phyloP scores from a whole-genome alignment of 129 eudicot genomes.

The Arctium lappa region DNA sequence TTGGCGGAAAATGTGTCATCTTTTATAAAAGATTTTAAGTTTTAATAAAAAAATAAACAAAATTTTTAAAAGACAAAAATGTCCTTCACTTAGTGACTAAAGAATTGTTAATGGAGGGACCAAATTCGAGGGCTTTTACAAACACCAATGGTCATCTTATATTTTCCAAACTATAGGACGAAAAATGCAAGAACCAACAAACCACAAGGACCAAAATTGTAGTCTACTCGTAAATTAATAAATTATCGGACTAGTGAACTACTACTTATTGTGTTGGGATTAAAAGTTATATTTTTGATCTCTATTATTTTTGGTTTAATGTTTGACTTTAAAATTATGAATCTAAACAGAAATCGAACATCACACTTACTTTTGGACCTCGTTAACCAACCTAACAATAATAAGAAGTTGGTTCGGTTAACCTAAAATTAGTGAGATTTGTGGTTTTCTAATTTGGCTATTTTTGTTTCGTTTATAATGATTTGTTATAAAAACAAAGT shows the following conservation, averaged over 20 bases:
- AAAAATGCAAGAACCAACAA: not conserved
- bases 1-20: not conserved
- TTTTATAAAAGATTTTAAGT: too few relatives aligned
- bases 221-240: not conserved
- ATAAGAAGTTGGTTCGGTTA: not conserved
- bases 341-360: not conserved
- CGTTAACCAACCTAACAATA: too few relatives aligned
- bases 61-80: not conserved
- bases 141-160: not conserved
- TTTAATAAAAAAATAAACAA: too few relatives aligned
- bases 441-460: not conserved
- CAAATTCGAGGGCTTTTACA: not conserved
- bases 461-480: not conserved
- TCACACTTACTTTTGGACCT: not conserved
- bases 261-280: too few relatives aligned
- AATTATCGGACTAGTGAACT: too few relatives aligned
- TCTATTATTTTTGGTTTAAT: not conserved
- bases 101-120: not conserved
- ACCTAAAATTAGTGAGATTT: not conserved
- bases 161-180: not conserved
- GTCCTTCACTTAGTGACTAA: not conserved
- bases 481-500: not conserved
- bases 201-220: not conserved
- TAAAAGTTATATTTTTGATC: too few relatives aligned
- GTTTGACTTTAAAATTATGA: not conserved